Conservation (phyloP, 2,329 filamentous ascomycete species). For the Aspergillus udagawae region DNA sequence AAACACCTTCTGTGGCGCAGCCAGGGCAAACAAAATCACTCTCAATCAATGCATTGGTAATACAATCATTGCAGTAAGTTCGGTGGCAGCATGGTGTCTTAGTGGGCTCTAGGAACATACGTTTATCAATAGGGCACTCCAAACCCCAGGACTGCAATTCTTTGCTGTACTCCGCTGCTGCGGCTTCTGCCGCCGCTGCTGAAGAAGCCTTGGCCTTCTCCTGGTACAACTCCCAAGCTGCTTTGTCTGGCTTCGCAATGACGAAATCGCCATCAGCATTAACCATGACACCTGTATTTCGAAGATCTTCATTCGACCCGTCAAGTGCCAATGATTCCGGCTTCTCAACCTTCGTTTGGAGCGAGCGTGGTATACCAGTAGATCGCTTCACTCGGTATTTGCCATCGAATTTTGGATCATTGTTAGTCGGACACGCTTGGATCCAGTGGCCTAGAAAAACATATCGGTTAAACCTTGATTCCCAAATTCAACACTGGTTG, state of each 20-base stretch:
- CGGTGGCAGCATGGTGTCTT: constrained; percentile 98
- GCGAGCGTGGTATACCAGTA: constrained; percentile 92
- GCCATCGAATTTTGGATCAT: constrained; percentile 93
- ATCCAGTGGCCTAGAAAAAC: constrained; percentile 80
- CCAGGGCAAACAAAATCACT: constrained; percentile 94
- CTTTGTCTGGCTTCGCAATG: constrained; percentile 91
- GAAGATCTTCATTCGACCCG: constrained; percentile 72
- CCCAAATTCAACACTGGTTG: neutral
- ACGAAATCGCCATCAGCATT: constrained; percentile 98
- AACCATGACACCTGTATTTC: constrained; percentile 90
- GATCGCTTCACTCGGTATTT: constrained; percentile 91
- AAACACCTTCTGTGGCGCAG: constrained; percentile 83
- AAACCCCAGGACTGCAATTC: constrained; percentile 83
- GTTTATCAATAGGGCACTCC: constrained; percentile 94
- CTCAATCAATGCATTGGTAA: constrained; percentile 97
- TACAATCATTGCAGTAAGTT: constrained; percentile 99
- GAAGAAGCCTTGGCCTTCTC: constrained; percentile 86
- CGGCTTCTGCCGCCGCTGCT: constrained; percentile 76
- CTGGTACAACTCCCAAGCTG: constrained; percentile 94
- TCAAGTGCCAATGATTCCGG: constrained; percentile 69
- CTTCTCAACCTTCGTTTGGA: constrained; percentile 93
- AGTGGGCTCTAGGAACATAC: constrained; percentile 96
- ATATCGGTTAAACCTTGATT: constrained; percentile 23
- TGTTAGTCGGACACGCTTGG: constrained; percentile 95
- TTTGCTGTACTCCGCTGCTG: constrained; percentile 72